Evolutionary conservation across 805 yeast species (phyloP).

Genomic region (Teunomyces pallodes): DNA sequence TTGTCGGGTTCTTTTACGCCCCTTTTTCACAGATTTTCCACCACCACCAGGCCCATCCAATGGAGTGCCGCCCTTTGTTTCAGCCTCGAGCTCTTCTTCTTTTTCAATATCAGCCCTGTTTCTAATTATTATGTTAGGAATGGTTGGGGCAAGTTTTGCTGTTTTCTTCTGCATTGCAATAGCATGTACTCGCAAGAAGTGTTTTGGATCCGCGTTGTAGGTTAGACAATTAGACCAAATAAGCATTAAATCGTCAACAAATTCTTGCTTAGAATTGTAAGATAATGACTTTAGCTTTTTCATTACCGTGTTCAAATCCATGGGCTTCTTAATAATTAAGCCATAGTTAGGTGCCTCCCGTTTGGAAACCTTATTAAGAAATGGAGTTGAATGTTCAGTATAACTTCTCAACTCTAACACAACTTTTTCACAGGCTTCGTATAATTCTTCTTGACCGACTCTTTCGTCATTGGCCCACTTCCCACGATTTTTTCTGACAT

Average conservation of each 20-base stretch:
- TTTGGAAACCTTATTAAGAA: constrained; percentile 91
- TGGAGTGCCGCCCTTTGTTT: constrained; percentile 22
- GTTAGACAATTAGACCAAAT: constrained; percentile 94
- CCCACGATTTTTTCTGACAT: constrained; percentile 90
- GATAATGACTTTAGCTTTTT: constrained; percentile 81
- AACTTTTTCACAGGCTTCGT: constrained; percentile 96
- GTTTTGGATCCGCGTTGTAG: constrained; percentile 92
- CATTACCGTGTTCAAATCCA: constrained; percentile 94
- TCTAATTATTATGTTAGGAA: constrained; percentile 83
- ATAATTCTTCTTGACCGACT: constrained; percentile 95
- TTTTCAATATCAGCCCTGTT: constrained; percentile 69
- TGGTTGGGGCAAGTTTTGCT: constrained; percentile 67
- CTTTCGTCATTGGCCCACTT: constrained; percentile 97
- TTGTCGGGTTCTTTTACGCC: constrained; percentile 37
- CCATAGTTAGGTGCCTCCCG: constrained; percentile 98
- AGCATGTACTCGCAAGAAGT: constrained; percentile 87
- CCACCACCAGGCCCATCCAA: constrained; percentile 13
- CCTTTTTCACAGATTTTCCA: constrained; percentile 41
- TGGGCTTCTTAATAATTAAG: constrained; percentile 83
- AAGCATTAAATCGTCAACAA: constrained; percentile 92
- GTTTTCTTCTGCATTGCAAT: constrained; percentile 94
- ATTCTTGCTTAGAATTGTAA: constrained; percentile 79
- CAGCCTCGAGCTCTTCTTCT: constrained; percentile 46
- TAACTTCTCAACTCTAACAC: constrained; percentile 84
- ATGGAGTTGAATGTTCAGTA: constrained; percentile 96